Evolutionary conservation across 148 eudicot genomes (phyloP).

Genomic region (Euryodendron excelsum): DNA sequence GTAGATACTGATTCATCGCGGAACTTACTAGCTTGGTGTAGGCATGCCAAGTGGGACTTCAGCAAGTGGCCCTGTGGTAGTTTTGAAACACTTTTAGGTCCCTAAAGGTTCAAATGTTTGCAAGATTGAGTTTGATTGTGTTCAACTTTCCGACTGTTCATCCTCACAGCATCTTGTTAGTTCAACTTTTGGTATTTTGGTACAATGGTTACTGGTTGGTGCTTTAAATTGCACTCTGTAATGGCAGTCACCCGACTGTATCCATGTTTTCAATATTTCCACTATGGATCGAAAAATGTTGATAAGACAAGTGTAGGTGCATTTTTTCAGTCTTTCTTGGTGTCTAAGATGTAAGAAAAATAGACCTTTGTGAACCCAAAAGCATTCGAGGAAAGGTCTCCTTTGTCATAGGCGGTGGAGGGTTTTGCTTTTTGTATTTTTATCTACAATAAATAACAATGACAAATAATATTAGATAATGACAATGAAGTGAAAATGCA

Average conservation of each 20-base stretch:
- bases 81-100: background rate
- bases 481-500: too few relatives aligned
- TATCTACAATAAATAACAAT: too few relatives aligned
- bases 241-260: background rate
- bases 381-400: background rate
- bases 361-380: background rate
- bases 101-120: background rate
- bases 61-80: background rate
- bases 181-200: too few relatives aligned
- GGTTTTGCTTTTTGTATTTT: too few relatives aligned
- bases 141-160: background rate
- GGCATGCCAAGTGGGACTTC: background rate
- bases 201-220: too few relatives aligned
- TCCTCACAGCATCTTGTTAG: background rate
- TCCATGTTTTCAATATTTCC: background rate
- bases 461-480: too few relatives aligned
- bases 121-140: too few relatives aligned
- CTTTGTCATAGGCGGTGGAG: too few relatives aligned
- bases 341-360: background rate
- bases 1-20: background rate
- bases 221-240: background rate
- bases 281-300: background rate
- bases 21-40: background rate
- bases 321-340: background rate
- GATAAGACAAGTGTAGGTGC: background rate